phyloP scores from a whole-genome alignment of 495 filamentous ascomycete genomes.

The Glutinoglossum americanum region DNA sequence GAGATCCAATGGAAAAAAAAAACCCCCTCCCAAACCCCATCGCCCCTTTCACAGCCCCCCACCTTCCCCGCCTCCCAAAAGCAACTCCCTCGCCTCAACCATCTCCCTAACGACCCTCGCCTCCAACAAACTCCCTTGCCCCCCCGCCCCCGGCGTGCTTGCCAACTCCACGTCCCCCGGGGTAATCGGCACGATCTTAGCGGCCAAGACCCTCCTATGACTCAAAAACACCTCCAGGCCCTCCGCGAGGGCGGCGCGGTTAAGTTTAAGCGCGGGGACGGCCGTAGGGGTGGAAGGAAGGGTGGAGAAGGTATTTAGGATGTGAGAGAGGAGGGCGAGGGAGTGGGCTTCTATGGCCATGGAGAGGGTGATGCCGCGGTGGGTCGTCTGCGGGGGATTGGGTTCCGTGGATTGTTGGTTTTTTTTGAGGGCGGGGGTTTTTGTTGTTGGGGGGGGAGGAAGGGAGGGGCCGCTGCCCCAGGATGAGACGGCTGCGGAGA shows the following conservation, averaged over 20 bases:
- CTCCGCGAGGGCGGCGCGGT: not conserved
- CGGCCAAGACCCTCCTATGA: not conserved
- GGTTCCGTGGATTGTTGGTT: no score
- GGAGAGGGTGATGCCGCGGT: conserved; percentile 37
- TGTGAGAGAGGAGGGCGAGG: conserved; percentile 46
- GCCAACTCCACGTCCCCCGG: not conserved
- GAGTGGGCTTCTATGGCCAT: conserved; percentile 56
- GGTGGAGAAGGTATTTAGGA: conserved; percentile 37
- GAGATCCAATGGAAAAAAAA: no score
- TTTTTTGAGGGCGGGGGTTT: no score
- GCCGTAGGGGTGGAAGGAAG: conserved; percentile 34
- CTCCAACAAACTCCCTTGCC: not conserved
- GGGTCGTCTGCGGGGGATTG: conserved; percentile 9
- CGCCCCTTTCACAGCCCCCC: not conserved
- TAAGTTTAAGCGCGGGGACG: conserved; percentile 11
- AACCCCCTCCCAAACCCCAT: not conserved
- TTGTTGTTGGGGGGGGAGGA: no score
- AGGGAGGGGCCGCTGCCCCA: conserved; percentile 25
- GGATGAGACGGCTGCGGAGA: conserved; percentile 21
- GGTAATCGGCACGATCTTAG: not conserved
- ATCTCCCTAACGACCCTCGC: not conserved
- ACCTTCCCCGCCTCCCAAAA: not conserved
- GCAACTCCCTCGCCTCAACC: not conserved
- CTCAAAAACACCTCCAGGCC: not conserved
- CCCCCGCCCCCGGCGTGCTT: not conserved